A percentile compares a stretch with the other conserved stretches of the same genome.
Evolutionary conservation across 2,329 filamentous ascomycete genomes (phyloP).

Genomic region (Pseudophaeomoniella oleicola): DNA sequence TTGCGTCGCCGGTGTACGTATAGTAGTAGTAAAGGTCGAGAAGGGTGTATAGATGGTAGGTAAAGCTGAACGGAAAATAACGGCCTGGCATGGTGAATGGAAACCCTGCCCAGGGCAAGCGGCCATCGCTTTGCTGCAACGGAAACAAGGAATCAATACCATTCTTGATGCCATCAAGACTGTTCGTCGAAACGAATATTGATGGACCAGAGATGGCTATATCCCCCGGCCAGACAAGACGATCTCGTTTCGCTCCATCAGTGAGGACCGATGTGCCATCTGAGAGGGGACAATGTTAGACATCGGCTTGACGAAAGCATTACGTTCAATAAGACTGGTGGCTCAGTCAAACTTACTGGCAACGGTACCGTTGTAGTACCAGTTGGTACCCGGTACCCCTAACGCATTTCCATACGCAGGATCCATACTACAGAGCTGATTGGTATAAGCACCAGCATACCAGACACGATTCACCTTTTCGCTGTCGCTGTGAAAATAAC

Average conservation of each 20-base stretch:
- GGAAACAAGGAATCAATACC: slow-evolving; percentile 34
- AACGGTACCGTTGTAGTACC: slow-evolving; percentile 7
- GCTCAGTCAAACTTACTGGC: slow-evolving; percentile 3
- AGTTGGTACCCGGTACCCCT: slow-evolving; percentile 5
- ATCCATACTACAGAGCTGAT: slow-evolving; percentile 19
- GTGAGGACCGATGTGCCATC: slow-evolving; percentile 19
- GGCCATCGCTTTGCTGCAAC: slow-evolving; percentile 28
- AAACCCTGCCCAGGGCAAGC: slow-evolving; percentile 35
- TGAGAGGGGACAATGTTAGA: slow-evolving; percentile 19
- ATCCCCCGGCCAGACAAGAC: slow-evolving; percentile 45
- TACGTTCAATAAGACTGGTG: too few species aligned
- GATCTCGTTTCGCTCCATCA: slow-evolving; percentile 26
- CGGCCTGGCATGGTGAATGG: slow-evolving; percentile 27
- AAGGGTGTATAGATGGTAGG: slow-evolving; percentile 39
- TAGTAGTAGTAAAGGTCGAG: slow-evolving; percentile 31
- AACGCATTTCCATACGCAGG: slow-evolving; percentile 12
- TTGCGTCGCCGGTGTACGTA: slow-evolving; percentile 24
- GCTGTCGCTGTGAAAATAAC: slow-evolving; percentile 35
- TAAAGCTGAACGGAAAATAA: slow-evolving; percentile 27
- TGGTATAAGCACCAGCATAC: slow-evolving; percentile 40
- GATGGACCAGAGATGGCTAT: slow-evolving; percentile 42
- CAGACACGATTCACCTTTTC: slow-evolving; percentile 39
- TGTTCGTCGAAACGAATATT: slow-evolving; percentile 39
- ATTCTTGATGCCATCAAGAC: slow-evolving; percentile 35
- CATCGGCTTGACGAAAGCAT: slow-evolving; percentile 6